Percentiles rank a stretch among this genome's conserved stretches.
phyloP scores from a whole-genome alignment of 176 grass and related monocot genomes.

The Pontederia crassipes region DNA sequence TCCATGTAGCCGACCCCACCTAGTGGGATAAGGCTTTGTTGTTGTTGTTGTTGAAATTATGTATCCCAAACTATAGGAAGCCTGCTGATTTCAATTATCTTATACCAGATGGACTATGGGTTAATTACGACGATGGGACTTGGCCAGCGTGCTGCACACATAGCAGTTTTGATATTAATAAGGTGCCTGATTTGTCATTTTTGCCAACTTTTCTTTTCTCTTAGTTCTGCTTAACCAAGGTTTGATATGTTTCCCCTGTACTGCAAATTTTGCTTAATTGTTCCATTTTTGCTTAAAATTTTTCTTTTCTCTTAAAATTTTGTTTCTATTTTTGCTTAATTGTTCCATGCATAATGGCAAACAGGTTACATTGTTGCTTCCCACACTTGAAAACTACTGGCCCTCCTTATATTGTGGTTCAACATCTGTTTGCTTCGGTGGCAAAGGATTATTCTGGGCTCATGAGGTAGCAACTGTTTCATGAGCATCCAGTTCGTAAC shows the following conservation, averaged over 20 bases:
- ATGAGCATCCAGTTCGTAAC: neutral
- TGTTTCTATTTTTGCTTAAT: conserved; percentile 11
- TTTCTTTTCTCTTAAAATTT: too few relatives aligned
- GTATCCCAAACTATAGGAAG: neutral
- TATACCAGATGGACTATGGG: conserved; percentile 74
- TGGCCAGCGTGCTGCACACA: conserved; percentile 81
- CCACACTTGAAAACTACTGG: conserved; percentile 76
- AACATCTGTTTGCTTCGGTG: conserved; percentile 63
- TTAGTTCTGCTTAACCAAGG: neutral
- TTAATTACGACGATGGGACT: conserved; percentile 54
- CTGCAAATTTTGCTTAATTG: neutral
- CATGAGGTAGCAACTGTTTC: conserved; percentile 51
- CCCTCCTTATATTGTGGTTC: conserved; percentile 64
- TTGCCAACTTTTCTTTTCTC: conserved; percentile 3
- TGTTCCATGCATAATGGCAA: neutral
- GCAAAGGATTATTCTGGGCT: conserved; percentile 66
- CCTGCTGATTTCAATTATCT: conserved; percentile 4
- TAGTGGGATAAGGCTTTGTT: too few relatives aligned
- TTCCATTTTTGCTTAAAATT: too few relatives aligned
- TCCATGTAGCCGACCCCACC: too few relatives aligned
- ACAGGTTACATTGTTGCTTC: conserved; percentile 56
- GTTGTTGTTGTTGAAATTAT: neutral
- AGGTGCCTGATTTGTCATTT: conserved; percentile 16
- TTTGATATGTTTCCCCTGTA: neutral
- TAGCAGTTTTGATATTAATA: conserved; percentile 53